Evolutionary conservation across 2,329 filamentous ascomycete species (phyloP).

Genomic region (Aspergillus sp.): DNA sequence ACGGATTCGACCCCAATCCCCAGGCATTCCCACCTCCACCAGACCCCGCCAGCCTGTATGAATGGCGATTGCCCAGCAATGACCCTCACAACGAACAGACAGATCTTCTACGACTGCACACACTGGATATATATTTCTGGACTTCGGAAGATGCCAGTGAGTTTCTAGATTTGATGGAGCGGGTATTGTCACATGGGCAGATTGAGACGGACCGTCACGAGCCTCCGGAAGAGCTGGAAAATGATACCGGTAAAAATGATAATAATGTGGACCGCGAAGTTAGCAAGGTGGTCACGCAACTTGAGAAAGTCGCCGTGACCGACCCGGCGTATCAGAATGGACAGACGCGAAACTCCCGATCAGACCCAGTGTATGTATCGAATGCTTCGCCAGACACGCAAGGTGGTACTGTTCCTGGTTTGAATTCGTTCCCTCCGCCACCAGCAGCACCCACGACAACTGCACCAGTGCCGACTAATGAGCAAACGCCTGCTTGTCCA

Average conservation of each 20-base stretch:
- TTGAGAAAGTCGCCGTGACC: slow-evolving; percentile 54
- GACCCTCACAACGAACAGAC: slow-evolving; percentile 47
- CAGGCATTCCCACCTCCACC: slow-evolving; percentile 19
- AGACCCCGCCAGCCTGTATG: slow-evolving; percentile 22
- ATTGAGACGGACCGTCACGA: slow-evolving; percentile 44
- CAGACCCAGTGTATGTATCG: slow-evolving; percentile 16
- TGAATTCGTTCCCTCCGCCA: too few relatives aligned
- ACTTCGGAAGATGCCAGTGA: slow-evolving; percentile 49
- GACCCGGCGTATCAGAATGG: slow-evolving; percentile 42
- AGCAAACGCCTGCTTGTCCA: slow-evolving; percentile 5
- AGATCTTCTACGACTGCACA: slow-evolving; percentile 48
- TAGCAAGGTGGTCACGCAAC: slow-evolving; percentile 55
- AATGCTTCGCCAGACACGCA: slow-evolving; percentile 10
- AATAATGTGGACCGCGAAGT: slow-evolving; percentile 20
- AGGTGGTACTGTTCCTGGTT: slow-evolving; percentile 11
- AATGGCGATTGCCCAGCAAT: slow-evolving; percentile 51
- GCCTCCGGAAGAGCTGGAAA: slow-evolving; percentile 26
- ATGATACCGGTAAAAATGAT: slow-evolving; percentile 8
- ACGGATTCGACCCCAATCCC: slow-evolving; percentile 27
- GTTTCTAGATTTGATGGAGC: slow-evolving; percentile 42
- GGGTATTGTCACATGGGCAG: slow-evolving; percentile 29
- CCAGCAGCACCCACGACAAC: too few relatives aligned
- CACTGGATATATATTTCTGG: slow-evolving; percentile 58
- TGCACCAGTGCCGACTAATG: slow-evolving; percentile 6
- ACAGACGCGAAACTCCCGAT: slow-evolving; percentile 33